These are phyloP conservation scores for Aquilaria agallochum DNA, from an alignment of 441 rosid genomes.

Conservation along the genomic window DNA sequence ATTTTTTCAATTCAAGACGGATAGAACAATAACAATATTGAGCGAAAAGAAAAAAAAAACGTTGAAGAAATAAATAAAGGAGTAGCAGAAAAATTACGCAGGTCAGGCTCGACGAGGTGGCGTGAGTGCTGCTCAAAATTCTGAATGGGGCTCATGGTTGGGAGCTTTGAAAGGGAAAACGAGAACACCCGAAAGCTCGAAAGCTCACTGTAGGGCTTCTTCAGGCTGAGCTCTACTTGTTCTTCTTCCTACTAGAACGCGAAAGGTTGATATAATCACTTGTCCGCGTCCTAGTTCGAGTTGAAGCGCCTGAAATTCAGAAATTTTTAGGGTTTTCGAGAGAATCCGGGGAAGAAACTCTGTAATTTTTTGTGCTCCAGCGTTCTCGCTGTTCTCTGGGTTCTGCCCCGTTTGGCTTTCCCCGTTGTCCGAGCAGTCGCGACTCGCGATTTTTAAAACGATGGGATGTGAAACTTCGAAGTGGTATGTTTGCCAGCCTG, in stretches of 20 bases:
- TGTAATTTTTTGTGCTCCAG: too few species aligned
- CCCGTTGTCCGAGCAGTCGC: too few species aligned
- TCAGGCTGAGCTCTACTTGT: neutral
- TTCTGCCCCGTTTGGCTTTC: too few species aligned
- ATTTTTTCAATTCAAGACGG: neutral
- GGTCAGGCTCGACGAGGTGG: slow-evolving; percentile 76
- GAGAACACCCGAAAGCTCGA: slow-evolving; percentile 9
- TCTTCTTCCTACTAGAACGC: too few species aligned
- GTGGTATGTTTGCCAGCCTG: too few species aligned
- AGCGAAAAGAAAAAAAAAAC: slow-evolving; percentile 1
- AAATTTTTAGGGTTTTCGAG: too few species aligned
- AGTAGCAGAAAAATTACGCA: slow-evolving; percentile 36
- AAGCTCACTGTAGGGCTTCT: slow-evolving; percentile 15
- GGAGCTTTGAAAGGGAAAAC: neutral
- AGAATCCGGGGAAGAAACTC: too few species aligned
- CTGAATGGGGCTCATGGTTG: slow-evolving; percentile 89
- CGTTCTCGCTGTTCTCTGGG: too few species aligned
- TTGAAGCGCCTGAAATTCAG: neutral
- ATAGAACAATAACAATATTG: neutral
- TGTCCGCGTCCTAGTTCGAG: neutral
- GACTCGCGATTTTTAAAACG: too few species aligned
- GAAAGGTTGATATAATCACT: too few species aligned
- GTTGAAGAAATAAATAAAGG: neutral
- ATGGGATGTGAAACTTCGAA: too few species aligned
- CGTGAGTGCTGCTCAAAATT: slow-evolving; percentile 95